Conservation (phyloP, 1,139 yeast species). For the Lodderomyces theae region DNA sequence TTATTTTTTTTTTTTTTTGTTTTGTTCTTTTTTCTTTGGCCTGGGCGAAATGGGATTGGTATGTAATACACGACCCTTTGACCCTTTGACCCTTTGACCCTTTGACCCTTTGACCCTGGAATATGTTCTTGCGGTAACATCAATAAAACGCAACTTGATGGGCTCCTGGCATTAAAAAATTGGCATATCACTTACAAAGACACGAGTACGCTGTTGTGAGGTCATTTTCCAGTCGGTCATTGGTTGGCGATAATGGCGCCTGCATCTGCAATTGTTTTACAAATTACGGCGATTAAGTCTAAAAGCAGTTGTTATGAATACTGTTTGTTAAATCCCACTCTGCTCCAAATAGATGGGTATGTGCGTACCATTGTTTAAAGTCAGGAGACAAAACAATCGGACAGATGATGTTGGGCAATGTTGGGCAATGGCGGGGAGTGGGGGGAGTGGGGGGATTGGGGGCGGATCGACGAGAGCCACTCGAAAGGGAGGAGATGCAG, state of each 20-base stretch:
- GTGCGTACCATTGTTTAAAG: not conserved
- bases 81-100: not conserved
- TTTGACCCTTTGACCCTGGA: no score
- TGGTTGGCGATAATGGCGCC: no score
- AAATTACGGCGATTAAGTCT: not conserved
- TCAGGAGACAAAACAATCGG: not conserved
- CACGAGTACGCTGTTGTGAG: no score
- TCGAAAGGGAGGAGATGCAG: not conserved
- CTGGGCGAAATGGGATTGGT: not conserved
- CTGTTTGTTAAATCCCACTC: not conserved
- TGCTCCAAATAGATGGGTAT: not conserved
- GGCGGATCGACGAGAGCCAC: not conserved
- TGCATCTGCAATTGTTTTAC: no score
- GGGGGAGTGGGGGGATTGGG: no score
- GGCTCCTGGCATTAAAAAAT: no score
- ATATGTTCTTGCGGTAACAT: no score
- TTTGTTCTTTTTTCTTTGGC: no score
- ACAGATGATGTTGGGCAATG: constrained; percentile 1
- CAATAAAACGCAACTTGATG: no score
- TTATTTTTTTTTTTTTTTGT: not conserved
- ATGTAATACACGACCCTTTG: not conserved
- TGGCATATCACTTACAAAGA: no score
- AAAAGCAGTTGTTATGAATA: not conserved
- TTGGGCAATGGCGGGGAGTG: not conserved
- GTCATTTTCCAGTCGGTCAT: no score